phyloP scores from a whole-genome alignment of 202 grass and related monocot genomes.

The Zizania palustris region DNA sequence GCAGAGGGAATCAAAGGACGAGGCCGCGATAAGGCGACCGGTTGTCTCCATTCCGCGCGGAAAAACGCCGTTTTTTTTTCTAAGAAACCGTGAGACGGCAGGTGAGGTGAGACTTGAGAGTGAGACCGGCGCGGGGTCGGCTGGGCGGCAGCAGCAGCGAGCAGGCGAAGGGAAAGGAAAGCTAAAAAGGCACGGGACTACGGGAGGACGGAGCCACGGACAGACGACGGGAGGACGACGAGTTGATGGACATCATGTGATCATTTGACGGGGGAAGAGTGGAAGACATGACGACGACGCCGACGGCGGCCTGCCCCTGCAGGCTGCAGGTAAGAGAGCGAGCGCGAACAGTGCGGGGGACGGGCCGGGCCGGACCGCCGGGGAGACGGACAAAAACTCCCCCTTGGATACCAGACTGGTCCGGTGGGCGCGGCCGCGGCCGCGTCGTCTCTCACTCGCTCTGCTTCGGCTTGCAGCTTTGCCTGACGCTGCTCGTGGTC shows the following conservation, averaged over 20 bases:
- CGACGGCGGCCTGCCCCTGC: background rate
- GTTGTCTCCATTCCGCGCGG: conserved; percentile 42
- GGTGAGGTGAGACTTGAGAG: background rate
- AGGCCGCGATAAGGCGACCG: conserved; percentile 43
- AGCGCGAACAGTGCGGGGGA: conserved; percentile 22
- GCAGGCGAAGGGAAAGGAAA: background rate
- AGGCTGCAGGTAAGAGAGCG: background rate
- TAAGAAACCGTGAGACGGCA: background rate
- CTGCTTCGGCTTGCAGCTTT: background rate
- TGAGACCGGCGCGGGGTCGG: background rate
- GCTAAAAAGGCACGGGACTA: background rate
- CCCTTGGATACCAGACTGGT: conserved; percentile 46
- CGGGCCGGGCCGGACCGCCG: background rate
- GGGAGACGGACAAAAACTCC: conserved; percentile 32
- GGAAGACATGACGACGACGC: background rate
- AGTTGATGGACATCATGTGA: conserved; percentile 31
- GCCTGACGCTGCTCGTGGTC: background rate
- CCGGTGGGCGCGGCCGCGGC: background rate
- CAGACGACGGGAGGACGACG: background rate
- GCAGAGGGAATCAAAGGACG: conserved; percentile 54
- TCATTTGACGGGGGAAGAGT: conserved; percentile 5
- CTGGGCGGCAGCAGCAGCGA: too few relatives aligned
- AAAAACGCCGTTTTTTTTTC: background rate
- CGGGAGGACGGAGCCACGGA: background rate
- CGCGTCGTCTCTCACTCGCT: background rate